Base-by-base conservation (phyloP, 495 filamentous ascomycete species). In the Penicillium roqueforti region DNA sequence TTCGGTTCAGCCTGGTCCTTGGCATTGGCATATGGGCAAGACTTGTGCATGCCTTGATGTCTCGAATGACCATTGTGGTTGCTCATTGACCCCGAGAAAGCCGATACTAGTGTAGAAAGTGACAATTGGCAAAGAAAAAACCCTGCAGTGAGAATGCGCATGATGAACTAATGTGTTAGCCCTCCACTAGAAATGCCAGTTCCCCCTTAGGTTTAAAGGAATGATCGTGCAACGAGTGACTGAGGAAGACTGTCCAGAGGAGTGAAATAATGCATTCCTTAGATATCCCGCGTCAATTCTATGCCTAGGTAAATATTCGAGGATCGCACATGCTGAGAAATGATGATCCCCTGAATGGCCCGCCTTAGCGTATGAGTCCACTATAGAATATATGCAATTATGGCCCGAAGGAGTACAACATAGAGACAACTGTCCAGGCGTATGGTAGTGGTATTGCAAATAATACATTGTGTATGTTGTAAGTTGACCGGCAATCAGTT, bases 21-120 rank as follows among this genome's bases (percentile, higher is more conserved):
- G 9, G 20, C 51, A 16, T 59, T 34, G 11, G 60, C 54, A 55
- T 55, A 67, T 29, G 66, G 66, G 40, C 66, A 69, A 34, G 57
- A 43, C 31, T 63, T 69, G 46, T 61, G 62, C 40, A 58, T n/a
- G 6, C 26, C 48, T 20, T 36, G 48, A 9, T 61, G 61, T 6
- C 9, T 28, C 1, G 34, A 36, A 1, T 25, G 32, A 8, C 23
- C 54, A 14, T 37, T 36, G 16, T 58, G 61, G 10, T 14, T 10
- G 18, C 16, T 48, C 22, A 40, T 52, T 29, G 48, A 34, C 13
- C 53, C 55, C 0, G 61, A 55, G 32, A 64, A 64, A 10, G 43
- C 61, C 4, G 37, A 42, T 6, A 41, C 54, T 25, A 53, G 18
- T n/a, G 28, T 9, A 26, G 51, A 9, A 41, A 34, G 32, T 2